Evolutionary conservation across 176 grass and related monocot genomes (phyloP), one percentile per base, ranked within the genome.

Genomic region (Carex cristatella): DNA sequence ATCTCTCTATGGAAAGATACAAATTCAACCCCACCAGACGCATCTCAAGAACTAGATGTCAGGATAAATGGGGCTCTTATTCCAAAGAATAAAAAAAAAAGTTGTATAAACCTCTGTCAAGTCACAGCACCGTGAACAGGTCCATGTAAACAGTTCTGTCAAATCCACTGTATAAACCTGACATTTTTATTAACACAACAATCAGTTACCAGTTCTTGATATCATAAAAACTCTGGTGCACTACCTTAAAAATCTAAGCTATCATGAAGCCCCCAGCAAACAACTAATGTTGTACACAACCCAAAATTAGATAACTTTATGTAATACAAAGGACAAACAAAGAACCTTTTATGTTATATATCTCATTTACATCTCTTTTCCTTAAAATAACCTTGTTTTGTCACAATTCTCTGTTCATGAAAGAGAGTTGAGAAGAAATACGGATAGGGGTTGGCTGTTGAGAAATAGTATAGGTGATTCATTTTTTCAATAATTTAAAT

Each of bases 101-200:
- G 51, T 62, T 11, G 57, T 81, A 28, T 63, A 31, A 86, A 99
- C 96, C 89, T 88, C 32, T 4, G 85, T 86, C 80, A 99, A 79
- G 90, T 91, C 91, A 80, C 90, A 78, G 2, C 96, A 99, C 84
- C 96, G 90, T 66, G 74, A 84, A 84, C 96, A 99, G 72, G 93
- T 95, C 96, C 96, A 99, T 46, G 85, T 94, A 91, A 89, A 95
- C 74, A 99, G 81, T 80, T 89, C 85, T 65, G 91, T 95, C 82
- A 95, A 70, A 94, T 99, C 96, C 48, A 92, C 88, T 65, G 93
- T 99, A 38, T 94, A 99, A 60, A 95, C 94, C 96, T 99, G 91
- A 83, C 91, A 79, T 68, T 80, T 37, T 19, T 19, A 65, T 15
- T 65, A 19, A 4, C 58, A 82, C n/a, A 15, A 79, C 30, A 79